Evolutionary conservation across 2,329 filamentous ascomycete species (phyloP).

Genomic region (Aureobasidium sp.): DNA sequence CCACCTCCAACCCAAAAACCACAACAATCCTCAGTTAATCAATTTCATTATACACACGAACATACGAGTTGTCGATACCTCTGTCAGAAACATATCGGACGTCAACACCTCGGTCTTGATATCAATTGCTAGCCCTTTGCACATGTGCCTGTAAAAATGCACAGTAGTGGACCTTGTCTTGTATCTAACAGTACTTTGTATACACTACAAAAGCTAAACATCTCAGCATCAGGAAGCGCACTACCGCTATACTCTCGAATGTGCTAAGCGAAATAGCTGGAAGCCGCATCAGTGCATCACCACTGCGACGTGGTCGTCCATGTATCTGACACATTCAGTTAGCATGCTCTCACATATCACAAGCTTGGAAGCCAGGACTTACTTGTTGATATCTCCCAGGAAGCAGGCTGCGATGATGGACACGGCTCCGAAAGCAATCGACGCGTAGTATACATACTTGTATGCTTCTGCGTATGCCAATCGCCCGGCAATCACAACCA

Average conservation of each 20-base stretch:
- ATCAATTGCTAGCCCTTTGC: neutral
- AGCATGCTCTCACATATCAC: too few species aligned
- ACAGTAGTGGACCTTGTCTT: too few species aligned
- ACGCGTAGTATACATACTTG: constrained; percentile 55
- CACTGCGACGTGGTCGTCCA: constrained; percentile 24
- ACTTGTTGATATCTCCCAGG: constrained; percentile 39
- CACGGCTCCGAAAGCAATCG: constrained; percentile 54
- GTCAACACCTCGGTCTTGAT: neutral
- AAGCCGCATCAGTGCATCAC: constrained; percentile 15
- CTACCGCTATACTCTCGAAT: neutral
- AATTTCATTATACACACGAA: too few species aligned
- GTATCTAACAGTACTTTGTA: too few species aligned
- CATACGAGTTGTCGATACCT: too few species aligned
- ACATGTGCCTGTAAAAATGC: neutral
- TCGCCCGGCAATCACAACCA: constrained; percentile 50
- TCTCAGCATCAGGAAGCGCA: too few species aligned
- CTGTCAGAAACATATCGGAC: too few species aligned
- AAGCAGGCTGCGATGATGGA: constrained; percentile 53
- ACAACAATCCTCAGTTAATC: too few species aligned
- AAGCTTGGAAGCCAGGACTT: neutral
- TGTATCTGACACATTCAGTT: too few species aligned
- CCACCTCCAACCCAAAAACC: neutral
- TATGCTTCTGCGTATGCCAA: constrained; percentile 53
- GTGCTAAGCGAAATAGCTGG: neutral
- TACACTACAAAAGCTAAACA: too few species aligned